Percentiles rank a stretch among this genome's conserved stretches.
Evolutionary conservation across 306 rosid species (phyloP).

Genomic region (Acacia melanoxylon): DNA sequence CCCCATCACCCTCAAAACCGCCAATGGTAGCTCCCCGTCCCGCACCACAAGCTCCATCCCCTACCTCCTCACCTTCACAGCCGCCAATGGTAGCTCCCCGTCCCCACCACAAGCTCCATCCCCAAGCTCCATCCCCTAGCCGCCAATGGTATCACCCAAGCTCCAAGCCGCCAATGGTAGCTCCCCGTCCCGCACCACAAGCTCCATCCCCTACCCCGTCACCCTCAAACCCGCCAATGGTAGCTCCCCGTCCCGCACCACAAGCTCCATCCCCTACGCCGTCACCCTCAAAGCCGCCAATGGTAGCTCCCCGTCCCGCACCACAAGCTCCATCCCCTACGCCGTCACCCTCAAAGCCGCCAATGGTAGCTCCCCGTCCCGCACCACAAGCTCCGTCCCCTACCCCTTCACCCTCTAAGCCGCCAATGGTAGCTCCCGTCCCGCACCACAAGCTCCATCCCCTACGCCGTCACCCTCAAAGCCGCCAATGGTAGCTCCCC

Average conservation of each 20-base stretch:
- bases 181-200: neutral
- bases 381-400: neutral
- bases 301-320: too few species aligned
- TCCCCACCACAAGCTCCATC: neutral
- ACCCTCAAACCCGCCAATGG: fast-evolving
- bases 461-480: neutral
- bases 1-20: neutral
- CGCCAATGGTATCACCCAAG: neutral
- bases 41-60: too few species aligned
- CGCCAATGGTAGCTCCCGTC: neutral
- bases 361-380: neutral
- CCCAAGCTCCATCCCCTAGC: too few species aligned
- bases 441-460: neutral
- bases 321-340: neutral
- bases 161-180: neutral
- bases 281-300: neutral
- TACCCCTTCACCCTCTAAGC: neutral
- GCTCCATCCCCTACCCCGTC: neutral
- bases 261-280: neutral
- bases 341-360: neutral
- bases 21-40: neutral
- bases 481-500: neutral
- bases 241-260: neutral
- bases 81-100: too few species aligned
- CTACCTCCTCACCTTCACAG: too few species aligned